Base-by-base conservation (phyloP, 768 basidiomycete genomes). In the Trametes gibbosa region DNA sequence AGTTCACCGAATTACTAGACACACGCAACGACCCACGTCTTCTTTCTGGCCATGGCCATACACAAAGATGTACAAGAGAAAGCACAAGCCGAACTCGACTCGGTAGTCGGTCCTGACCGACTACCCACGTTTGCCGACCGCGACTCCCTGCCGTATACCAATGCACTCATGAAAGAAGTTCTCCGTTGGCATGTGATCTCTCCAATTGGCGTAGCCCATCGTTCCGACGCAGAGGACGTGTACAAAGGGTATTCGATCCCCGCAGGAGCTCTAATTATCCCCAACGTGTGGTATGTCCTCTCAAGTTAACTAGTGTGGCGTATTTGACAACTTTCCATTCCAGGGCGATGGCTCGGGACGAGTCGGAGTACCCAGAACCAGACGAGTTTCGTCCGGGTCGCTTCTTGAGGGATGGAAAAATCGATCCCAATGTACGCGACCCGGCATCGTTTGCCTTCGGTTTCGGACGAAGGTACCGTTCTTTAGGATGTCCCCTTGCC, bases 201-300 rank as follows among this genome's bases (percentile, higher is more conserved):
- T 12, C 66, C 68, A 0, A 52, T 68, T 21, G 62, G 62, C 49
- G 46, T 62, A 14, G 45, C 63, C 9, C 65, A 63, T 27, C 47
- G 61, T 32, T 37, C 57, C 10, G 58, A 59, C 9, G 65, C 65
- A 45, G 66, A 71, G 48, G 68, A 72, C 51, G 50, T 61, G 24
- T 72, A 72, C 58, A 40, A 64, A 7, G 73, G 70, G 9, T 67
- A 69, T 53, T 43, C 61, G 27, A 70, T 73, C 7, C 70, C 70
- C 5, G 65, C 62, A 23, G 72, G 72, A 24, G 58, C 70, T 5
- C 25, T 65, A 6, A 43, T 72, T n/a, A 46, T 59, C 39, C 61
- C 48, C 23, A 68, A 70, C 55, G 43, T 59, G 10, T 68, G 69
- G 68, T 64, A 21, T 10, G 46, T 42, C 29, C 25, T 25, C 10